These are phyloP conservation scores for Senna siamea DNA, from an alignment of 306 rosid genomes.

Conservation along the genomic window DNA sequence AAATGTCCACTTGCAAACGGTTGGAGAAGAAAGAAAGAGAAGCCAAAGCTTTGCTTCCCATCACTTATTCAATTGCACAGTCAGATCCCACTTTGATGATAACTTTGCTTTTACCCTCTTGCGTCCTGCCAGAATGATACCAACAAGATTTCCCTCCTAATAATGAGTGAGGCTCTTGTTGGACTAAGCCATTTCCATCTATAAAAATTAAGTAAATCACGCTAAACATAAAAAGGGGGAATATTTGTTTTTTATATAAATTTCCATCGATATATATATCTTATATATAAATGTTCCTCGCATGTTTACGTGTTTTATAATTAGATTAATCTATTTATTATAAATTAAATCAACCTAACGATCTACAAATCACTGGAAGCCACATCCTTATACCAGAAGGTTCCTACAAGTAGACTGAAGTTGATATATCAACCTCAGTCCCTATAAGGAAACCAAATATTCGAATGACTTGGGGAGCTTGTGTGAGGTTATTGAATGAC, in stretches of 20 bases:
- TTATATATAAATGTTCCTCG: too few species aligned
- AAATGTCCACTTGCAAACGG: slow-evolving; percentile 33
- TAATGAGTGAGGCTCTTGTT: slow-evolving; percentile 37
- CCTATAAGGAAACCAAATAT: not conserved
- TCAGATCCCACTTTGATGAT: slow-evolving; percentile 64
- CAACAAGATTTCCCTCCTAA: slow-evolving; percentile 44
- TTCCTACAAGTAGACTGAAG: slow-evolving; percentile 23
- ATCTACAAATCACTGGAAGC: not conserved
- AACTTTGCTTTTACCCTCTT: slow-evolving; percentile 41
- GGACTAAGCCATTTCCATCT: too few species aligned
- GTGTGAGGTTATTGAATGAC: too few species aligned
- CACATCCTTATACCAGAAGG: slow-evolving; percentile 27
- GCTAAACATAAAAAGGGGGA: too few species aligned
- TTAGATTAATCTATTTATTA: not conserved
- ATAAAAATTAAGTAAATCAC: too few species aligned
- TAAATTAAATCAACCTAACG: not conserved
- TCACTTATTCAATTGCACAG: slow-evolving; percentile 56
- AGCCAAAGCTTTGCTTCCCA: slow-evolving; percentile 42
- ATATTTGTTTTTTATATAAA: too few species aligned
- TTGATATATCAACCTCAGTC: not conserved
- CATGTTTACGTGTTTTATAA: too few species aligned
- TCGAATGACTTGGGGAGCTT: not conserved
- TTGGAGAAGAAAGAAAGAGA: slow-evolving; percentile 41
- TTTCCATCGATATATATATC: too few species aligned
- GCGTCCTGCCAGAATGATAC: slow-evolving; percentile 41